These are phyloP conservation scores for Westerdykella sp. DNA, from an alignment of 2,329 filamentous ascomycete species.

Conservation along the genomic window DNA sequence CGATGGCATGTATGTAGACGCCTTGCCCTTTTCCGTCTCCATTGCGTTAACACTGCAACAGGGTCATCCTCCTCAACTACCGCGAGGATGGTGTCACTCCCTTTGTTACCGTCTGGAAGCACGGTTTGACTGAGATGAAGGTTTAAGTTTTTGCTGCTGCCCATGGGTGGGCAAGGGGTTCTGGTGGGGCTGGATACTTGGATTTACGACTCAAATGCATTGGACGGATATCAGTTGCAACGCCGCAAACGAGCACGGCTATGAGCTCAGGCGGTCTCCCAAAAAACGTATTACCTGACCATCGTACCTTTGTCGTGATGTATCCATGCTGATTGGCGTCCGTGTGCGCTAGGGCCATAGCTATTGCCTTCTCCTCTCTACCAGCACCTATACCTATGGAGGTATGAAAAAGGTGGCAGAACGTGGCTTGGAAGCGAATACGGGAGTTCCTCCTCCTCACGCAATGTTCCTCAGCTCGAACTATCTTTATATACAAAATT, in stretches of 20 bases:
- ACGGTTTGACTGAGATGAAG: slow-evolving; percentile 84
- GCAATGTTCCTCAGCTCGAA: no score
- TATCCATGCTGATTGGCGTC: no score
- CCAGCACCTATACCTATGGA: no score
- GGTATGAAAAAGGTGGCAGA: no score
- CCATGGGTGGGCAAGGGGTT: slow-evolving; percentile 2
- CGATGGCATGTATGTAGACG: slow-evolving; percentile 76
- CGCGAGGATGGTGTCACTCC: slow-evolving; percentile 92
- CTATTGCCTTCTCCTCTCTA: no score
- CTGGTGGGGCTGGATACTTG: slow-evolving; percentile 21
- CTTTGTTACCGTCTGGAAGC: slow-evolving; percentile 89
- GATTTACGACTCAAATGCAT: slow-evolving; percentile 36
- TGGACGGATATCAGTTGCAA: slow-evolving; percentile 29
- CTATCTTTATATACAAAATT: no score
- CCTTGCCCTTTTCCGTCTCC: not conserved
- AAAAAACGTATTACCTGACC: no score
- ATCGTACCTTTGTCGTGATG: no score
- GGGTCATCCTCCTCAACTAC: slow-evolving; percentile 92
- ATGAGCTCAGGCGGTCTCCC: no score
- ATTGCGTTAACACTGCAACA: slow-evolving; percentile 28
- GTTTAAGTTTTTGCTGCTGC: slow-evolving; percentile 56
- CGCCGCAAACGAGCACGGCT: slow-evolving; percentile 23
- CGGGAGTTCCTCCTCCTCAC: no score
- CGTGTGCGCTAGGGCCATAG: no score
- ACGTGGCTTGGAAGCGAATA: no score